Evolutionary conservation across 1,284 basidiomycete species (phyloP).

Genomic region (Malassezia caprae): DNA sequence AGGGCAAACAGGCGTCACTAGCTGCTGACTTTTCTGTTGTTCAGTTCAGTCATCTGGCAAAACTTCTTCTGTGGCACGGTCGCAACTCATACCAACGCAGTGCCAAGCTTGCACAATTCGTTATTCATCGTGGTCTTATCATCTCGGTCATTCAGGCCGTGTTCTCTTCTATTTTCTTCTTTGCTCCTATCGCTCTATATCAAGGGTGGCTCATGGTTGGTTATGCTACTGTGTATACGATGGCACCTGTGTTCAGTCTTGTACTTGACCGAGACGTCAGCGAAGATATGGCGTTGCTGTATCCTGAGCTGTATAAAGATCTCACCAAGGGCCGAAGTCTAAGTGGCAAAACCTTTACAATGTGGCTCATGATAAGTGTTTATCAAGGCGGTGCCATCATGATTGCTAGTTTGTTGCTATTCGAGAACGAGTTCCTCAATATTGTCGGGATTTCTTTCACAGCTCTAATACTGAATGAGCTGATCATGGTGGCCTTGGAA

Average conservation of each 20-base stretch:
- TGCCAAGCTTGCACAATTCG: conserved; percentile 93
- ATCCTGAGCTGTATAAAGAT: conserved; percentile 96
- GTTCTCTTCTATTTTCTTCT: conserved; percentile 95
- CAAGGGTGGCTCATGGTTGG: conserved; percentile 98
- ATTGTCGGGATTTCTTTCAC: conserved; percentile 98
- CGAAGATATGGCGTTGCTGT: conserved; percentile 85
- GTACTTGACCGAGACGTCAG: conserved; percentile 92
- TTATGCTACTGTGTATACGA: conserved; percentile 94
- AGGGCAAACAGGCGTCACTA: conserved; percentile 93
- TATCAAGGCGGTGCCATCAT: conserved; percentile 99
- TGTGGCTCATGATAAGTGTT: conserved; percentile 91
- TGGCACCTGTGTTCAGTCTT: conserved; percentile 95
- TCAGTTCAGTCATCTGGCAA: conserved; percentile 88
- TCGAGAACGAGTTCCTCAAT: conserved; percentile 94
- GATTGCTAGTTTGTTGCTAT: conserved; percentile 89
- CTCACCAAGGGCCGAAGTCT: conserved; percentile 61
- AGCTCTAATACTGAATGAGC: conserved; percentile 85
- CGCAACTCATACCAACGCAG: conserved; percentile 96
- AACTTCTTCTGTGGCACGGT: conserved; percentile 90
- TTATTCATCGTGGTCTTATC: conserved; percentile 87
- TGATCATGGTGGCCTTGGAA: conserved; percentile 97
- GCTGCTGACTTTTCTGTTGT: conserved; percentile 96
- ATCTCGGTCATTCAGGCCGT: conserved; percentile 84
- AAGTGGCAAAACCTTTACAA: conserved; percentile 94
- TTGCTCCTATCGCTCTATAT: conserved; percentile 93